Percentiles rank a stretch among this genome's conserved stretches.
Evolutionary conservation across 1,139 yeast species (phyloP).

Genomic region (Scheffersomyces parashehatae): DNA sequence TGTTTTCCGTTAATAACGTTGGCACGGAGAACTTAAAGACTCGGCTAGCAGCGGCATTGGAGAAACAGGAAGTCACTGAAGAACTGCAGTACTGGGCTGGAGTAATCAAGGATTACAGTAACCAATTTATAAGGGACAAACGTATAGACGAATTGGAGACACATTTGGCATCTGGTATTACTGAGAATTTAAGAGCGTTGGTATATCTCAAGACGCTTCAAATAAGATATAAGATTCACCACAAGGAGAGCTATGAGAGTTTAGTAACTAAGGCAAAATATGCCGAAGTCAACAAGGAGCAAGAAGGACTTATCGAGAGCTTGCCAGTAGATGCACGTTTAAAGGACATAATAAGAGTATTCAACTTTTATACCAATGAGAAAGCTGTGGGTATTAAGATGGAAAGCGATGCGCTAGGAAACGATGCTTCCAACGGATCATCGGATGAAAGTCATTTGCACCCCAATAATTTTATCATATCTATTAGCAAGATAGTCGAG

Average conservation of each 20-base stretch:
- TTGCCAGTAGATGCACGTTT: conserved; percentile 19
- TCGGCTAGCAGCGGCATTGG: conserved; percentile 4
- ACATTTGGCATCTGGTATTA: conserved; percentile 34
- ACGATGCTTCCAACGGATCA: conserved; percentile 7
- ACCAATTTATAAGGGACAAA: conserved; percentile 19
- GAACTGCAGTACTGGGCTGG: conserved; percentile 24
- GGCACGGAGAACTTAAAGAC: conserved; percentile 1
- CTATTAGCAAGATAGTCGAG: conserved; percentile 21
- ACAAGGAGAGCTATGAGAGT: conserved; percentile 30
- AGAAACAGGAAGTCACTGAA: conserved; percentile 6
- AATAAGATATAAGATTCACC: conserved; percentile 32
- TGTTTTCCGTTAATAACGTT: conserved; percentile 12
- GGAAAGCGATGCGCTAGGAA: background rate
- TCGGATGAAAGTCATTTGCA: conserved; percentile 11
- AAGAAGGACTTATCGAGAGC: conserved; percentile 21
- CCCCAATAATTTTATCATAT: conserved; percentile 26
- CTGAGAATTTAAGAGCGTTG: conserved; percentile 27
- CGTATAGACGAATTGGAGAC: conserved; percentile 24
- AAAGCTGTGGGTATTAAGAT: conserved; percentile 5
- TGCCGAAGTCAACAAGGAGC: conserved; percentile 14
- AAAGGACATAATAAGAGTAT: conserved; percentile 32
- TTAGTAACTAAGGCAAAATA: conserved; percentile 31
- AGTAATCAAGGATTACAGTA: conserved; percentile 23
- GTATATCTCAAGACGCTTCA: conserved; percentile 38
- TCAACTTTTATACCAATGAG: conserved; percentile 35